Percentiles rank a stretch among this genome's conserved stretches.
These are phyloP conservation scores for Drechslera avenae DNA, from an alignment of 2,329 filamentous ascomycete genomes.

Conservation along the genomic window DNA sequence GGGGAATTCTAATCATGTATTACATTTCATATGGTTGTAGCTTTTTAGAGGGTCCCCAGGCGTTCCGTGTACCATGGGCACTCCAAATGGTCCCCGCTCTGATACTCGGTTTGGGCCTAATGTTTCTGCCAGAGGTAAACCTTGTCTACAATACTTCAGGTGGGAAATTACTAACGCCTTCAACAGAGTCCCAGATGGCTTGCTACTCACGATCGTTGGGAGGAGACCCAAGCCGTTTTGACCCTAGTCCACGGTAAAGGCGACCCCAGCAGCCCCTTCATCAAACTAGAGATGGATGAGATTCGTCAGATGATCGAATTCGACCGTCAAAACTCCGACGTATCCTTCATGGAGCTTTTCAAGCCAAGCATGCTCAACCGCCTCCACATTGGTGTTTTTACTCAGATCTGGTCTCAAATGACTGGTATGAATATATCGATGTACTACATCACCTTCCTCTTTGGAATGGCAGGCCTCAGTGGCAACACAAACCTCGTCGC, in stretches of 20 bases:
- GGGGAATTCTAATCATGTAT: no score
- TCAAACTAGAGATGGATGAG: slow-evolving; percentile 70
- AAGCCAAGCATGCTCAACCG: slow-evolving; percentile 75
- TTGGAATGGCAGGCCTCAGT: slow-evolving; percentile 71
- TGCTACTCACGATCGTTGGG: slow-evolving; percentile 53
- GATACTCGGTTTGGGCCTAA: slow-evolving; percentile 53
- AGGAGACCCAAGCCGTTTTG: slow-evolving; percentile 51
- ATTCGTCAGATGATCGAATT: slow-evolving; percentile 77
- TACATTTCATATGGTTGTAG: slow-evolving; percentile 34
- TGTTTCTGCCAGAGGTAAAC: slow-evolving; percentile 54
- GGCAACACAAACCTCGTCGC: slow-evolving; percentile 65
- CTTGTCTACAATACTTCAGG: no score
- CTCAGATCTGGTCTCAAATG: slow-evolving; percentile 76
- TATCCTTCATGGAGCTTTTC: slow-evolving; percentile 74
- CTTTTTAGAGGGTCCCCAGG: slow-evolving; percentile 37
- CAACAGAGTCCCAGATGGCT: slow-evolving; percentile 49
- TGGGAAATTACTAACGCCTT: no score
- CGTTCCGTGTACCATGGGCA: slow-evolving; percentile 48
- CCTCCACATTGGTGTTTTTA: slow-evolving; percentile 72
- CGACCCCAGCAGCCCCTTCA: slow-evolving; percentile 67
- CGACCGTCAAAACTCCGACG: slow-evolving; percentile 70
- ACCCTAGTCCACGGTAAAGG: slow-evolving; percentile 59
- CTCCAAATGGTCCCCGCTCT: slow-evolving; percentile 48
- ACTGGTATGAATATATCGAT: slow-evolving; percentile 80
- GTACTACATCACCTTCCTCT: slow-evolving; percentile 61